Base-by-base conservation (phyloP, 2,329 filamentous ascomycete species). In the Scedosporium minutisporum region DNA sequence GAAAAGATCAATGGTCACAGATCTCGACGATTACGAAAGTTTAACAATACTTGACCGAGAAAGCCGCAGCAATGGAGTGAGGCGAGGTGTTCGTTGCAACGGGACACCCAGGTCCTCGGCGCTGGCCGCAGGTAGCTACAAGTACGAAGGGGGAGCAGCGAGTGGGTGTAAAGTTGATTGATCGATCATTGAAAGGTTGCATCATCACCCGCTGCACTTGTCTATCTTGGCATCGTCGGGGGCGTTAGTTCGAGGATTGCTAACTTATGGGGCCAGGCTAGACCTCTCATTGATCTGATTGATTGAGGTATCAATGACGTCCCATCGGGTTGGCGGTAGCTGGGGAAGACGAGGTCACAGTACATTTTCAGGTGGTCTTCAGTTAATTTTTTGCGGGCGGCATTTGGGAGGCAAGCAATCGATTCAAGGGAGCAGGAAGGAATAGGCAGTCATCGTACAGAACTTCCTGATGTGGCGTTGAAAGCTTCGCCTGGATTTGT, bases 101-200 rank as follows among this genome's bases (percentile, higher is more conserved):
- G n/a, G 29, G 29, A 33, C 29, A 33, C 29, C 48, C 58, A 53
- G 58, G 29, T 14, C 18, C 16, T 7, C 44, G 44, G 44, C 16
- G 44, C 44, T 48, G 44, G 44, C 44, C 44, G 44, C 51, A 23
- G 23, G 51, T 23, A 23, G n/a, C 18, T 23, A 27, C 51, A 23
- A 53, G 16, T 14, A 38, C 33, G 33, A 57, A 23, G 57, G n/a
- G 12, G 16, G 33, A 27, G 55, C 25, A 41, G 46, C 42, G 61
- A 63, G 62, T 65, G 64, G 64, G 21, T 58, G 62, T 33, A 33
- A 33, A 61, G 41, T 53, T 57, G 59, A 63, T 27, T 18, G 10
- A 41, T 60, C 25, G 27, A 38, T 38, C 33, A 38, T 38, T 38
- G 33, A 38, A 38, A 38, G 33, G 51, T 55, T 55, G 51, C 51